Evolutionary conservation across 164 flowering plant genomes (phyloP), one percentile per base, ranked within the genome.

Genomic region (Vitis rupestris): DNA sequence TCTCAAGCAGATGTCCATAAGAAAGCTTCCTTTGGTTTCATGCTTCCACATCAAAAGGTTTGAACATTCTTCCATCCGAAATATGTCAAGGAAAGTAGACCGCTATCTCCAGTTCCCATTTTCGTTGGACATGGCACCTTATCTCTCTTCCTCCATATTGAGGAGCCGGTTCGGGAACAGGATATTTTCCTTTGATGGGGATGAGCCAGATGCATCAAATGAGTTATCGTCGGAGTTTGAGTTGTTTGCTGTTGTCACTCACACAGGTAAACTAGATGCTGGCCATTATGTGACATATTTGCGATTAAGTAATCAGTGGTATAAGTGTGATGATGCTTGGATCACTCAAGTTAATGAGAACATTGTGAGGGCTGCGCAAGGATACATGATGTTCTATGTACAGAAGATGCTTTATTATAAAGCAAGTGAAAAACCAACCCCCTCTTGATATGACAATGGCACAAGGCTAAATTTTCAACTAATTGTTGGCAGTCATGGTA

Each of bases 321-420:
- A 89, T 83, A 92, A 88, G 70, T 94, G 97, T 74, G 98, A 94
- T 70, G 97, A 94, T 83, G 87, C 96, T 47, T 93, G 98, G 98
- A 81, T 93, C 9, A 82, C 84, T 48, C 88, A 83, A 74, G 98
- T 92, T 23, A 85, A 83, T 61, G 97, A 92, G 64, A 76, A 63
- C 50, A 68, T 78, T 6, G 98, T 94, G 66, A 81, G 97, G 79
- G 88, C 93, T 51, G 77, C 94, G 15, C 94, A 94, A 76, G 87
- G 97, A 30, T 94, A 94, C 75, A 84, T 94, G 97, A 73, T 94
- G 75, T 92, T 85, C 77, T 94, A 94, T 78, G 92, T 88, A 54
- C 97, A 90, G 83, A 89, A 87, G 79, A 82, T 63, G 81, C 81
- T 87, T 53, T 80, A 80, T 75, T 75, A 80, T 73, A 91, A 76